A percentile compares a stretch with the other conserved stretches of the same genome.
Conservation (phyloP, 75 land plant species). For the Selaginella moellendorffii region DNA sequence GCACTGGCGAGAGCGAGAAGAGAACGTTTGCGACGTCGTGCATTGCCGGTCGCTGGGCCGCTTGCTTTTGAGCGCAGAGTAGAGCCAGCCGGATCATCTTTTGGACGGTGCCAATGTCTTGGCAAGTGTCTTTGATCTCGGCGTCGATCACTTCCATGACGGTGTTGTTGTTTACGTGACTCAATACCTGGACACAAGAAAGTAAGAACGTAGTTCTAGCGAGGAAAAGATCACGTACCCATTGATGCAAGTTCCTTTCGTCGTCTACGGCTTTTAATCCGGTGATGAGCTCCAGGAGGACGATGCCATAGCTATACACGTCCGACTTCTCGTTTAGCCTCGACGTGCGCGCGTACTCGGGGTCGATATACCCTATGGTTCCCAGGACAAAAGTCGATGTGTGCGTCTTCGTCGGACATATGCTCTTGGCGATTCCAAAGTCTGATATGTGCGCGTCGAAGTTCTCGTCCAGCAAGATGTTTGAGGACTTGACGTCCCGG, state of each 20-base stretch:
- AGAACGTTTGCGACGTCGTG: conserved; percentile 7
- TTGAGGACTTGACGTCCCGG: conserved; percentile 89
- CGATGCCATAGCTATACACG: conserved; percentile 93
- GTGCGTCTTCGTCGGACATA: conserved; percentile 51
- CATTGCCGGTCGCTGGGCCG: conserved; percentile 3
- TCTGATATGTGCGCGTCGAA: conserved; percentile 86
- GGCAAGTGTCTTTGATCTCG: conserved; percentile 2
- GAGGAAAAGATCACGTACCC: conserved; percentile 33
- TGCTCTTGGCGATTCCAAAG: conserved; percentile 89
- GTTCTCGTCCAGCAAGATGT: conserved; percentile 77
- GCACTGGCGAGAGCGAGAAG: background rate
- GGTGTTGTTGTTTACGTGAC: background rate
- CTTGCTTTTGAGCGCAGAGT: conserved; percentile 3
- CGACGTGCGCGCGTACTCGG: conserved; percentile 91
- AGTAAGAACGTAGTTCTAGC: background rate
- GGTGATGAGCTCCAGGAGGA: conserved; percentile 85
- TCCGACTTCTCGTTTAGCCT: conserved; percentile 91
- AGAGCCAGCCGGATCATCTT: background rate
- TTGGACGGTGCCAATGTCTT: background rate
- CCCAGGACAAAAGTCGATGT: conserved; percentile 80
- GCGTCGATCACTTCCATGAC: conserved; percentile 2
- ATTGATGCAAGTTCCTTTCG: conserved; percentile 70
- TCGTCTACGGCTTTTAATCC: conserved; percentile 86
- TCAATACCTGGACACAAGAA: background rate
- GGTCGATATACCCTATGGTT: conserved; percentile 94